phyloP scores from a whole-genome alignment of 2,329 filamentous ascomycete species.

The Trichophyton benhamiae region DNA sequence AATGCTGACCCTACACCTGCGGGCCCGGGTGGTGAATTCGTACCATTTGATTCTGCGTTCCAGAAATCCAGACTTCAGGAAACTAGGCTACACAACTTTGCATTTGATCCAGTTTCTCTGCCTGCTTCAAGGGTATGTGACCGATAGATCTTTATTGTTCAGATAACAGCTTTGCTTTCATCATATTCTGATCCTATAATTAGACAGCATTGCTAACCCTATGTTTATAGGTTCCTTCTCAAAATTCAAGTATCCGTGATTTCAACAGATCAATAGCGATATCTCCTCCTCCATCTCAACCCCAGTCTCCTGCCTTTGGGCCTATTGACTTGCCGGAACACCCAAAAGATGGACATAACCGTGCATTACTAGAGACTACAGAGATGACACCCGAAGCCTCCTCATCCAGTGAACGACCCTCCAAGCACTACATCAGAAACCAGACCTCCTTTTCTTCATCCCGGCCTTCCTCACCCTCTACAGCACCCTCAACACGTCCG shows the following conservation, averaged over 20 bases:
- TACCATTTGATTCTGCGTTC: constrained; percentile 58
- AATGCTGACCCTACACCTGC: constrained; percentile 4
- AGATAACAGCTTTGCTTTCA: background rate
- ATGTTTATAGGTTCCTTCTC: constrained; percentile 29
- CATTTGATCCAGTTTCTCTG: constrained; percentile 81
- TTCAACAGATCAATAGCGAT: constrained; percentile 51
- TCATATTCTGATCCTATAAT: background rate
- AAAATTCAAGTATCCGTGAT: constrained; percentile 46
- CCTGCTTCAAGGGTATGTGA: constrained; percentile 43
- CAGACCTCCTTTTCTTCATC: constrained; percentile 16
- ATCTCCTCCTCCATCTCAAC: constrained; percentile 54
- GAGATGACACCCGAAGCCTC: constrained; percentile 45
- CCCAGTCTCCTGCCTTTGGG: constrained; percentile 82
- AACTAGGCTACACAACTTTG: constrained; percentile 69
- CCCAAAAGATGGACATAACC: constrained; percentile 33
- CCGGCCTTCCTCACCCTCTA: constrained; percentile 29
- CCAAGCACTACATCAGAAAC: background rate
- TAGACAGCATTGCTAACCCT: background rate
- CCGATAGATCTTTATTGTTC: background rate
- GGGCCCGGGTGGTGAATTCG: constrained; percentile 51
- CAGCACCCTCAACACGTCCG: constrained; percentile 29
- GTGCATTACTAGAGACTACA: constrained; percentile 17
- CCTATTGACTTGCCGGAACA: constrained; percentile 61
- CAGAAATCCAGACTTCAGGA: constrained; percentile 68
- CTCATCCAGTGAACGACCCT: constrained; percentile 32